Conservation (phyloP, 495 filamentous ascomycete genomes). For the Neurospora terricola region DNA sequence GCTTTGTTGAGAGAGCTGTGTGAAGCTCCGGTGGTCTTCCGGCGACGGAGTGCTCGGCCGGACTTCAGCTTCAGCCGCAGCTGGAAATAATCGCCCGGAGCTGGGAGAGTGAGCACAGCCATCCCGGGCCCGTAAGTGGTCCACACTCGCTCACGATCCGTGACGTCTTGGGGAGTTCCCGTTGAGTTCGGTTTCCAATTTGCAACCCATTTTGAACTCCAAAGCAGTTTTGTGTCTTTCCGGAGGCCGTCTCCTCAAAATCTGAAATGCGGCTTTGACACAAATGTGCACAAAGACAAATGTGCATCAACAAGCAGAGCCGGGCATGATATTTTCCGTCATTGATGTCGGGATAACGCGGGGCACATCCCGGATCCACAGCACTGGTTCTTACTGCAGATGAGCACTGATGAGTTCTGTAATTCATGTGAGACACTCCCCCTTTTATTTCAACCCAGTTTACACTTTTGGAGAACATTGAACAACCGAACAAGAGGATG, state of each 20-base stretch:
- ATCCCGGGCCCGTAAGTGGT: background rate
- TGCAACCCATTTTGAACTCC: background rate
- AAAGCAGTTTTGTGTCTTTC: background rate
- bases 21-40: background rate
- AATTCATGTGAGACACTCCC: background rate
- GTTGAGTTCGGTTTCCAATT: background rate
- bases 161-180: background rate
- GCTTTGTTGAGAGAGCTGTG: background rate
- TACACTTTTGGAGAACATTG: background rate
- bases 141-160: background rate
- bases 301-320: background rate
- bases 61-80: background rate
- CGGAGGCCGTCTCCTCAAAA: background rate
- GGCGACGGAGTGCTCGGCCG: background rate
- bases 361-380: background rate
- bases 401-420: background rate
- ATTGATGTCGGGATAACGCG: background rate
- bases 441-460: background rate
- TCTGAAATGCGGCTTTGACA: background rate
- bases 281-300: background rate
- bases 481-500: background rate
- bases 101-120: background rate
- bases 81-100: background rate
- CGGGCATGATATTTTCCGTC: background rate
- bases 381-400: background rate